Conservation (phyloP, 192 early-diverging fungal species). For the Coemansia sp. region DNA sequence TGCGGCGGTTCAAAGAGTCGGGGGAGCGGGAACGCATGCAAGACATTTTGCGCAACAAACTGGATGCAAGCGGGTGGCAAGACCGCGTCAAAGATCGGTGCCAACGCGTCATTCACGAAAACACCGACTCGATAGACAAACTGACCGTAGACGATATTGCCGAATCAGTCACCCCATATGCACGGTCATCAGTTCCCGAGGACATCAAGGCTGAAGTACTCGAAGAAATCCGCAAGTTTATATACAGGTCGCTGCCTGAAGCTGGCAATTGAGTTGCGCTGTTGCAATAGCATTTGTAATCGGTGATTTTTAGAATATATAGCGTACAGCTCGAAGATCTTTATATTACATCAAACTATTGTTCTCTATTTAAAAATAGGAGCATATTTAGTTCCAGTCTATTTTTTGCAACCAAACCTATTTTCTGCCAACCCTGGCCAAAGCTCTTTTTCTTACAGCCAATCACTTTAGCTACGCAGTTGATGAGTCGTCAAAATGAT, state of each 20-base stretch:
- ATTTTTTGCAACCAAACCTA: too few relatives aligned
- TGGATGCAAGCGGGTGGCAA: slow-evolving; percentile 52
- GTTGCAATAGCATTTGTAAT: neutral
- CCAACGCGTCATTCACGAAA: slow-evolving; percentile 43
- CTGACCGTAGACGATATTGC: slow-evolving; percentile 49
- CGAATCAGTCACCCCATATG: slow-evolving; percentile 48
- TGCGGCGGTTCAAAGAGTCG: slow-evolving; percentile 51
- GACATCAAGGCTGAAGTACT: slow-evolving; percentile 49
- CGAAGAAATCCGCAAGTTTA: slow-evolving; percentile 46
- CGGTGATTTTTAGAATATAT: too few relatives aligned
- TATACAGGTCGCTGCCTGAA: slow-evolving; percentile 43
- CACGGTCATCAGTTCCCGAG: slow-evolving; percentile 40
- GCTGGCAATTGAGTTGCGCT: neutral
- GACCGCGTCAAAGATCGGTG: slow-evolving; percentile 53
- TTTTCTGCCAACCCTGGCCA: neutral
- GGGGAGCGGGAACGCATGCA: slow-evolving; percentile 54
- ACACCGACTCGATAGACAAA: slow-evolving; percentile 20
- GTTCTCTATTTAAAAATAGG: too few relatives aligned
- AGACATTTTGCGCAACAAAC: slow-evolving; percentile 50
- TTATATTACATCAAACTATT: too few relatives aligned
- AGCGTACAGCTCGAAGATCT: too few relatives aligned
- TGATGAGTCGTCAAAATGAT: neutral
- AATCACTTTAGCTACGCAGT: neutral
- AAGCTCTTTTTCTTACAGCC: neutral
- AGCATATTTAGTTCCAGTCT: too few relatives aligned